A percentile compares a stretch with the other conserved stretches of the same genome.
phyloP scores from a whole-genome alignment of 345 rosid genomes.

The Populus pruinosa region DNA sequence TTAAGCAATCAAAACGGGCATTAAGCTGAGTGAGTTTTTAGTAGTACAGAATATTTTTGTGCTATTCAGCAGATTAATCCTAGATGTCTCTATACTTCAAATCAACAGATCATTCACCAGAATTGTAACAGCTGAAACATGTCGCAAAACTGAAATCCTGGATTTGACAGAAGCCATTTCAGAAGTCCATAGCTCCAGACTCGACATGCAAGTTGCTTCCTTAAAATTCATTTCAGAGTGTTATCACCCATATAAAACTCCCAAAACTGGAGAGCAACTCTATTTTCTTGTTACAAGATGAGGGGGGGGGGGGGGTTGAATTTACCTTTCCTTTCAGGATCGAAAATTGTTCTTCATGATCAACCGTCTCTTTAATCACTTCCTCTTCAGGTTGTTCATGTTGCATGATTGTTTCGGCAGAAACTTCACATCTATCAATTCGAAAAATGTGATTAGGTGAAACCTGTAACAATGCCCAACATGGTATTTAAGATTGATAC shows the following conservation, averaged over 20 bases:
- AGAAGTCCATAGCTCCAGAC: not conserved
- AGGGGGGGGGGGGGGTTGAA: not conserved
- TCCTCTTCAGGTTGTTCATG: conserved; percentile 46
- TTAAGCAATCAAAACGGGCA: too few species aligned
- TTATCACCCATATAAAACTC: not conserved
- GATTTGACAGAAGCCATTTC: not conserved
- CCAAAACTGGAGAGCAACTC: not conserved
- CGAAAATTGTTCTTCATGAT: conserved; percentile 34
- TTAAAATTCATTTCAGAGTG: not conserved
- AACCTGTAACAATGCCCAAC: conserved; percentile 50
- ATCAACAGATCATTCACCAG: not conserved
- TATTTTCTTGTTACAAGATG: not conserved
- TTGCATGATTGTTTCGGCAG: conserved; percentile 29
- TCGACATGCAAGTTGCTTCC: not conserved
- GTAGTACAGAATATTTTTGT: too few species aligned
- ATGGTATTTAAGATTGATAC: conserved; percentile 7
- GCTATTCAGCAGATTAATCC: too few species aligned
- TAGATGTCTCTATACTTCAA: not conserved
- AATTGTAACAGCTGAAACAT: not conserved
- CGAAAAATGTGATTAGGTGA: conserved; percentile 69
- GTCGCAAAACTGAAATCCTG: not conserved
- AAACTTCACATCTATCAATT: conserved; percentile 56
- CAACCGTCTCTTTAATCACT: conserved; percentile 39
- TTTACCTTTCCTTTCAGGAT: conserved; percentile 53
- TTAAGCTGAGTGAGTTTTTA: too few species aligned